Evolutionary conservation across 2,329 filamentous ascomycete species (phyloP).

Genomic region (Diaporthe nobilis): DNA sequence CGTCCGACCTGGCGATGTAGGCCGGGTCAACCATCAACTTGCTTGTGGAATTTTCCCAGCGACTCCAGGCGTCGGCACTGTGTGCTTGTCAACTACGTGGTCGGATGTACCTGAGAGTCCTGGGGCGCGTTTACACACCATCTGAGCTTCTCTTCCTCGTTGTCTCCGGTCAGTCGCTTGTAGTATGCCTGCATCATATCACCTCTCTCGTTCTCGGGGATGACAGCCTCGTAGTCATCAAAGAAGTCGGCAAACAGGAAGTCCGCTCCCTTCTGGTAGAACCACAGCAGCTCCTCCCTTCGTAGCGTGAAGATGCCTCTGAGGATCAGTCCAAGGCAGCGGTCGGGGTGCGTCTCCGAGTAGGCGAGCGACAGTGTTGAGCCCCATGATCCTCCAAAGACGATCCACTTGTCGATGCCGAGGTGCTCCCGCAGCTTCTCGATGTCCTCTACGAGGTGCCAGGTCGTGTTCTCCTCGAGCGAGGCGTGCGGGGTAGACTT

Average conservation of each 20-base stretch:
- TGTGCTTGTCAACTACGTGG: constrained; percentile 4
- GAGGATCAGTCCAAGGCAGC: constrained; percentile 52
- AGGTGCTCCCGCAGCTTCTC: constrained; percentile 55
- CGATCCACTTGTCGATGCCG: constrained; percentile 54
- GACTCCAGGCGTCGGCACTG: constrained; percentile 48
- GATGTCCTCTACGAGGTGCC: constrained; percentile 55
- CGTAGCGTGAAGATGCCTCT: constrained; percentile 54
- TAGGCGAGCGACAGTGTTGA: constrained; percentile 56
- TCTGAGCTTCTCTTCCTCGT: constrained; percentile 49
- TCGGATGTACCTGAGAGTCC: background rate
- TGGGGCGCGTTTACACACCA: constrained; percentile 43
- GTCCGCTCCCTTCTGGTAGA: constrained; percentile 49
- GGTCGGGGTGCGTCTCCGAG: constrained; percentile 53
- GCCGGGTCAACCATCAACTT: constrained; percentile 47
- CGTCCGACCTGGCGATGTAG: constrained; percentile 47
- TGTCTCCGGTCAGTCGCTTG: constrained; percentile 54
- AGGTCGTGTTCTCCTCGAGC: constrained; percentile 56
- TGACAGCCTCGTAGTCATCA: constrained; percentile 52
- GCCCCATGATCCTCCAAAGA: constrained; percentile 60
- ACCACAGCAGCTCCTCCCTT: constrained; percentile 55
- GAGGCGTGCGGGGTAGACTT: constrained; percentile 53
- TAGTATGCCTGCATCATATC: constrained; percentile 56
- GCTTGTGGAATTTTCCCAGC: constrained; percentile 48
- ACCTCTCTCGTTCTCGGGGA: constrained; percentile 54
- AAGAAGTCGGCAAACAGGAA: constrained; percentile 56